Conservation (phyloP, 192 early-diverging fungal species). For the Mortierella claussenii region DNA sequence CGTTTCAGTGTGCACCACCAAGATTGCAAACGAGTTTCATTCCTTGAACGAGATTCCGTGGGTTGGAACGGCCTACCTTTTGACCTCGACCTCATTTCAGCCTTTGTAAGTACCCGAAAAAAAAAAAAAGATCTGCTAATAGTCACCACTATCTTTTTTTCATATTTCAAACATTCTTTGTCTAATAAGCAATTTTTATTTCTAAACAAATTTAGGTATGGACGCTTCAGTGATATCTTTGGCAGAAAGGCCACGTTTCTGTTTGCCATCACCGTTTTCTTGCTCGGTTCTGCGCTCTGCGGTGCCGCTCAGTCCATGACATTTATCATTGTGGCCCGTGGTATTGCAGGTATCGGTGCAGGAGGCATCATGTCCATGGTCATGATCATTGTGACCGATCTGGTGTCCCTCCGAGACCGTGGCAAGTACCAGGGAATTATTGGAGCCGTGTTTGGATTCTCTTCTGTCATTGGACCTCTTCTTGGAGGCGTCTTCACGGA, state of each 20-base stretch:
- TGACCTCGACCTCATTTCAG: conserved; percentile 76
- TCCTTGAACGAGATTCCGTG: conserved; percentile 59
- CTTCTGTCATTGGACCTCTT: conserved; percentile 63
- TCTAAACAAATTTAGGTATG: conserved; percentile 55
- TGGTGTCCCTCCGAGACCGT: conserved; percentile 70
- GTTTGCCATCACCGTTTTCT: conserved; percentile 70
- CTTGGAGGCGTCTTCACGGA: conserved; percentile 62
- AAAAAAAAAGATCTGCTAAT: neutral
- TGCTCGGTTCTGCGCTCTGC: conserved; percentile 73
- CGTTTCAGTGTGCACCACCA: conserved; percentile 73
- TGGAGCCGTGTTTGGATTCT: conserved; percentile 61
- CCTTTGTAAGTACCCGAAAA: conserved; percentile 56
- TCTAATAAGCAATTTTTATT: neutral
- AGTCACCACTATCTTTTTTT: too few relatives aligned
- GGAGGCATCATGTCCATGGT: conserved; percentile 68
- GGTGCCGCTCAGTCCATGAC: conserved; percentile 62
- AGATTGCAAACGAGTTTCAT: conserved; percentile 73
- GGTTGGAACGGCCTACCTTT: conserved; percentile 77
- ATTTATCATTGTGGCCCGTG: conserved; percentile 76
- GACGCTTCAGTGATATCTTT: conserved; percentile 80
- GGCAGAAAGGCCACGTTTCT: conserved; percentile 76
- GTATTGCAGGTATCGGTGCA: conserved; percentile 78
- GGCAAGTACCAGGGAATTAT: conserved; percentile 76
- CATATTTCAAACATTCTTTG: neutral
- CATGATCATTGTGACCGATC: conserved; percentile 77